Evolutionary conservation across 2,329 filamentous ascomycete genomes (phyloP).

Genomic region (Westerdykella ornata): DNA sequence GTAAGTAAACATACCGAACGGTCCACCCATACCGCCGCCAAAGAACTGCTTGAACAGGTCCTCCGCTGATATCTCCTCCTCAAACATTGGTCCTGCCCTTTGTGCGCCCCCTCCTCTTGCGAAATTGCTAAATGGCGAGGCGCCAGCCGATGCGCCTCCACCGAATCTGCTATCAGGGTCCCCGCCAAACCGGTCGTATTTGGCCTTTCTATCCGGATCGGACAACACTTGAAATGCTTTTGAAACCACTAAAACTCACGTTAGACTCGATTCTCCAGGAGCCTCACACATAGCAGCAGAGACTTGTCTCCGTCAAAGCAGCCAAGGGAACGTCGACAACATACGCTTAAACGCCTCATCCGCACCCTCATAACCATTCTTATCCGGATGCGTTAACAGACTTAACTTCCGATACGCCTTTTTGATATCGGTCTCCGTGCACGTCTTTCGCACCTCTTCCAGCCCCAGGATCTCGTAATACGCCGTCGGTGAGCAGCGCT

Average conservation of each 20-base stretch:
- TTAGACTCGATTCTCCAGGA: not conserved
- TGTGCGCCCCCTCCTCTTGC: slow-evolving; percentile 43
- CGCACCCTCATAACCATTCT: slow-evolving; percentile 91
- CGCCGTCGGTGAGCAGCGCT: slow-evolving; percentile 72
- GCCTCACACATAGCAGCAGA: slow-evolving; percentile 2
- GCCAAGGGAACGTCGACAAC: slow-evolving; percentile 1
- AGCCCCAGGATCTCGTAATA: slow-evolving; percentile 94
- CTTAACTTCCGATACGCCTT: slow-evolving; percentile 96
- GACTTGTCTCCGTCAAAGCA: slow-evolving; percentile 4
- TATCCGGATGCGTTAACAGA: slow-evolving; percentile 93
- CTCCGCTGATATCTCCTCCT: slow-evolving; percentile 90
- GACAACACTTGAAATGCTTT: slow-evolving; percentile 88
- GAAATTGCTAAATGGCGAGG: slow-evolving; percentile 60
- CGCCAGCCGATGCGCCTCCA: slow-evolving; percentile 44
- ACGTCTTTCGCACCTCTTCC: slow-evolving; percentile 56
- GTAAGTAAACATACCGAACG: slow-evolving; percentile 51
- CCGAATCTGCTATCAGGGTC: slow-evolving; percentile 88
- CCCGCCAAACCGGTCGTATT: slow-evolving; percentile 81
- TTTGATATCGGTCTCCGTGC: slow-evolving; percentile 81
- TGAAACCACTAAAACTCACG: slow-evolving; percentile 63
- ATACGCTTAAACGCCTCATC: slow-evolving; percentile 93
- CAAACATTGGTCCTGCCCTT: slow-evolving; percentile 58
- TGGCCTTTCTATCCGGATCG: slow-evolving; percentile 85
- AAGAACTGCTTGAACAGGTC: slow-evolving; percentile 98
- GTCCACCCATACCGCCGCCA: slow-evolving; percentile 60